phyloP scores from a whole-genome alignment of 2,329 filamentous ascomycete genomes.

The Pseudogymnoascus sp. region DNA sequence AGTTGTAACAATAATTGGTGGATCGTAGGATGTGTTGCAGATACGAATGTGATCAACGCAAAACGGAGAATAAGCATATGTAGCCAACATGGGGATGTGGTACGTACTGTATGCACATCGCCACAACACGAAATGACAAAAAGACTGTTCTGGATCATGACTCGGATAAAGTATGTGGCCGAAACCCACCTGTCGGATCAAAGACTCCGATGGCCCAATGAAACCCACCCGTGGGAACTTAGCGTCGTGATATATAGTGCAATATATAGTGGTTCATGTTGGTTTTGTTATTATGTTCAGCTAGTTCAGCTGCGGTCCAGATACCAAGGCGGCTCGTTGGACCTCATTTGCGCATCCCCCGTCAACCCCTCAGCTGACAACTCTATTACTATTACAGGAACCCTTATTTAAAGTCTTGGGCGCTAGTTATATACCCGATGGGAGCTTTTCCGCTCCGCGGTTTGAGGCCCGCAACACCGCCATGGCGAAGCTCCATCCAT shows the following conservation, averaged over 20 bases:
- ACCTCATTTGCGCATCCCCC: background rate
- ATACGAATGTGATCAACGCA: background rate
- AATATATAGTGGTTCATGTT: background rate
- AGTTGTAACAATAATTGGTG: background rate
- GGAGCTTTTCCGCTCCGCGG: background rate
- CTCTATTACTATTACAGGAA: background rate
- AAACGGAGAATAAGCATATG: no score
- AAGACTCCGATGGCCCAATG: background rate
- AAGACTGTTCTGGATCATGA: background rate
- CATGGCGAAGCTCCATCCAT: background rate
- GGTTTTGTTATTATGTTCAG: background rate
- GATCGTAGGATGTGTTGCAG: background rate
- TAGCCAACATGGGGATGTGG: background rate
- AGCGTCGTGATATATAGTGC: background rate
- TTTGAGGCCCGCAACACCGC: background rate
- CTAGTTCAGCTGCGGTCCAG: background rate
- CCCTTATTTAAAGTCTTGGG: conserved; percentile 1
- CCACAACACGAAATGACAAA: background rate
- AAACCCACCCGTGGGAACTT: background rate
- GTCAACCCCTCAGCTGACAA: background rate
- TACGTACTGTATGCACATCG: background rate
- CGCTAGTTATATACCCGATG: background rate
- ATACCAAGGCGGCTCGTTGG: background rate
- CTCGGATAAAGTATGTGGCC: background rate
- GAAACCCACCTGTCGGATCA: background rate